Percentiles rank a stretch among this genome's conserved stretches.
These are phyloP conservation scores for Cercospora nicotianae DNA, from an alignment of 2,329 filamentous ascomycete species.

Conservation along the genomic window DNA sequence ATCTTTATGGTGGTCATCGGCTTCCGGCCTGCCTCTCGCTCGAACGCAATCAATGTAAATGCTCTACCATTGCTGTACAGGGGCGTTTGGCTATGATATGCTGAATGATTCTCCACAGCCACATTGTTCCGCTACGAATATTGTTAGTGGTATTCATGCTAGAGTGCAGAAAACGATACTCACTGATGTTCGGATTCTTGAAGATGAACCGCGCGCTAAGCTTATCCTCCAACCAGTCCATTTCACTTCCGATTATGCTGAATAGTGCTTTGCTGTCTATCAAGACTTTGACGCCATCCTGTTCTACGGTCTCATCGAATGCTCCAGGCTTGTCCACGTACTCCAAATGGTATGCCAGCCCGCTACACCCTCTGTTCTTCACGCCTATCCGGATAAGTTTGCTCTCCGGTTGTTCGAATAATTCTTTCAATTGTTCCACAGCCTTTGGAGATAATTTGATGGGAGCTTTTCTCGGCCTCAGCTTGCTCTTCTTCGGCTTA, in stretches of 20 bases:
- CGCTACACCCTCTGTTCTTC: constrained; percentile 90
- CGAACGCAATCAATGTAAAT: constrained; percentile 28
- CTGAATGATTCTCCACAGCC: constrained; percentile 95
- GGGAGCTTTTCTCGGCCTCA: constrained; percentile 83
- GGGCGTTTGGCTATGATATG: constrained; percentile 39
- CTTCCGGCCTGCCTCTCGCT: constrained; percentile 13
- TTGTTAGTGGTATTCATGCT: constrained; percentile 23
- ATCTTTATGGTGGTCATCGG: neutral
- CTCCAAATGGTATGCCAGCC: constrained; percentile 88
- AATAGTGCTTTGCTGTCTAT: constrained; percentile 97
- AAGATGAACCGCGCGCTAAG: constrained; percentile 90
- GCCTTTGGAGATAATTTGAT: constrained; percentile 82
- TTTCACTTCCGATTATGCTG: constrained; percentile 97
- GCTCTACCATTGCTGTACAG: constrained; percentile 18
- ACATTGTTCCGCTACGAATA: constrained; percentile 79
- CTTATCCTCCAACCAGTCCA: constrained; percentile 99
- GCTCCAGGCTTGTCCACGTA: constrained; percentile 87
- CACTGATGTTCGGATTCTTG: constrained; percentile 96
- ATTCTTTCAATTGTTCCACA: constrained; percentile 70
- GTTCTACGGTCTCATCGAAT: constrained; percentile 90
- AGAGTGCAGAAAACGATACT: constrained; percentile 47
- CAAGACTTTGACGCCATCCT: constrained; percentile 92
- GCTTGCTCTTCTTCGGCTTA: constrained; percentile 63
- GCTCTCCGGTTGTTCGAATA: constrained; percentile 82
- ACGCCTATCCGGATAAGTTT: constrained; percentile 95